These are phyloP conservation scores for Trifolium repens DNA, from an alignment of 306 rosid species.

Conservation along the genomic window DNA sequence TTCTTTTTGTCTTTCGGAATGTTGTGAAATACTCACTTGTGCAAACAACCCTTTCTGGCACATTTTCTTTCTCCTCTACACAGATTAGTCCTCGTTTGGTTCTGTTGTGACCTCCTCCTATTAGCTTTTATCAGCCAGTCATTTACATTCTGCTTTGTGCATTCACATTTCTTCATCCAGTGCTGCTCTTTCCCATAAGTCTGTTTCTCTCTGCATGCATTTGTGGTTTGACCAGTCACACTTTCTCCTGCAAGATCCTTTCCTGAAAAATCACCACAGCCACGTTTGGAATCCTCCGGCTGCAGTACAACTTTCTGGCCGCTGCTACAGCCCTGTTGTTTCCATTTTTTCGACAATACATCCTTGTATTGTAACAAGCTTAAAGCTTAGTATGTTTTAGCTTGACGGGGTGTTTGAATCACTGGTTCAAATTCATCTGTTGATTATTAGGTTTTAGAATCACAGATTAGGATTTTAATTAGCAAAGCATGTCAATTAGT, in stretches of 20 bases:
- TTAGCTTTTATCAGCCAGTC: background rate
- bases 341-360: background rate
- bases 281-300: background rate
- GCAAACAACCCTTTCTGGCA: background rate
- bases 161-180: background rate
- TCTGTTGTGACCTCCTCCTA: background rate
- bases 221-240: background rate
- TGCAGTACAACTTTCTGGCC: background rate
- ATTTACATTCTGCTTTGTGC: background rate
- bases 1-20: background rate
- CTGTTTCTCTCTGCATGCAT: background rate
- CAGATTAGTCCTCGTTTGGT: background rate
- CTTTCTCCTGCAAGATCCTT: background rate
- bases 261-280: background rate
- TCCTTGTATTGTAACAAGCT: background rate
- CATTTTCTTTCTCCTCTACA: background rate
- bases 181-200: background rate
- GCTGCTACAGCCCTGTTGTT: background rate
- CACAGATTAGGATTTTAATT: background rate
- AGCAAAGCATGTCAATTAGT: background rate
- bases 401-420: background rate
- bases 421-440: background rate
- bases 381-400: background rate
- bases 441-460: background rate
- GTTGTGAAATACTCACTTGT: background rate